Evolutionary conservation across 2,329 filamentous ascomycete species (phyloP), one percentile per base, ranked within the genome.

Genomic region (Curvularia verruculosa): DNA sequence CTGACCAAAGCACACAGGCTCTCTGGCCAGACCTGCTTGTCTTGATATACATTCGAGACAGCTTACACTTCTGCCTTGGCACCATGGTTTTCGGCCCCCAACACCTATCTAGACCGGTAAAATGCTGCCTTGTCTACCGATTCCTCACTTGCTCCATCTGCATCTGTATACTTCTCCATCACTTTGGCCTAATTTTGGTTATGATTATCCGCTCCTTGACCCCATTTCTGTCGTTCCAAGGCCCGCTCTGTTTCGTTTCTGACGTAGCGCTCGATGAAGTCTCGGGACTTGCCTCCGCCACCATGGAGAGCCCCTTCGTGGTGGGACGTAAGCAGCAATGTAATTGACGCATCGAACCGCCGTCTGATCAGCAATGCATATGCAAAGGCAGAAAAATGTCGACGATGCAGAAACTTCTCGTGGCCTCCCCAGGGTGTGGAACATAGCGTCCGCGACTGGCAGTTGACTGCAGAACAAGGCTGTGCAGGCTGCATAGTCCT

Each of bases 401-500:
- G 18, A 12, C n/a, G 31, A 21, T 57, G 54, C 44, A 19, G 34
- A 0, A 28, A 53, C 29, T 41, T 44, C 7, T 23, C 18, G 2
- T 53, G 49, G 53, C 40, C 15, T 13, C 12, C 18, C 34, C 12
- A 49, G 4, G 23, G 41, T n/a, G 10, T 28, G 9, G 5, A 12
- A 23, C n/a, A 9, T 9, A 3, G 2, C 13, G 5, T 31, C 29
- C 8, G 13, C 9, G 26, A 18, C 12, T 24, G 23, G 12, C 5
- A 28, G 18, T 28, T 13, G 8, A 47, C 49, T 4, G 54, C 54
- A 13, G 8, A 40, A 3, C 13, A 23, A 24, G 54, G 54, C 13
- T 57, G 54, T 39, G 54, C 54, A 1, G 54, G 54, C 12, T 57
- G 54, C 41, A 26, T 57, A 7, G 40, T 37, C 15, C 19, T 57